Percentiles rank a stretch among this genome's conserved stretches.
phyloP scores from a whole-genome alignment of 140 eudicot genomes.

The Anethum foeniculum region DNA sequence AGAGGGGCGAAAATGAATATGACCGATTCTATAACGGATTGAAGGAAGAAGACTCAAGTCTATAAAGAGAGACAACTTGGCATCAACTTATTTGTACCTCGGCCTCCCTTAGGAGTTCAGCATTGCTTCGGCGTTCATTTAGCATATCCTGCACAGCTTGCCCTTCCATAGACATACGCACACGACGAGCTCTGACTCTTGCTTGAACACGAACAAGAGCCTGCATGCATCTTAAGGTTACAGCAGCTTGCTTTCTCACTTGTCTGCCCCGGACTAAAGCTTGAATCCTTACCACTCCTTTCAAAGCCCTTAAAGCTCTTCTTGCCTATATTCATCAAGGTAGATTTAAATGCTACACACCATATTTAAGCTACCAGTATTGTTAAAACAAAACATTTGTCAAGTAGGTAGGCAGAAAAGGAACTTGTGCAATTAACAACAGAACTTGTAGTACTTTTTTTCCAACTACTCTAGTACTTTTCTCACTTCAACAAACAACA shows the following conservation, averaged over 20 bases:
- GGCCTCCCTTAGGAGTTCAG: slow-evolving; percentile 64
- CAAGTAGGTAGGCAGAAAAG: background rate
- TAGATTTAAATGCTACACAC: background rate
- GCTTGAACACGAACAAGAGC: slow-evolving; percentile 97
- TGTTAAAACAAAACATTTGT: background rate
- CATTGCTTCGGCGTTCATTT: slow-evolving; percentile 56
- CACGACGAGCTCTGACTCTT: slow-evolving; percentile 91
- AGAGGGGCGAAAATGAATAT: background rate
- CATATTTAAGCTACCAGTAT: background rate
- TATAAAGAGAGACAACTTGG: background rate
- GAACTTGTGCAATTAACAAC: background rate
- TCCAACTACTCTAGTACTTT: background rate
- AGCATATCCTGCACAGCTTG: slow-evolving; percentile 84
- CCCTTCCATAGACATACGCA: slow-evolving; percentile 92
- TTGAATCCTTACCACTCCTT: slow-evolving; percentile 84
- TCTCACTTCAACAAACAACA: background rate
- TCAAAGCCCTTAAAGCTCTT: slow-evolving; percentile 88
- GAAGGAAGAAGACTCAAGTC: background rate
- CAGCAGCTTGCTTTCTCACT: slow-evolving; percentile 97
- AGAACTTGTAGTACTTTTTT: background rate
- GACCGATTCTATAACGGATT: background rate
- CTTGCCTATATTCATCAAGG: slow-evolving; percentile 47
- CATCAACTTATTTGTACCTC: slow-evolving; percentile 37
- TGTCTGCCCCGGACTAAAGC: slow-evolving; percentile 87
- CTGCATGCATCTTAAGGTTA: slow-evolving; percentile 93